Percentiles rank a stretch among this genome's conserved stretches.
These are phyloP conservation scores for Colletotrichum somersetense DNA, from an alignment of 2,329 filamentous ascomycete species.

Conservation along the genomic window DNA sequence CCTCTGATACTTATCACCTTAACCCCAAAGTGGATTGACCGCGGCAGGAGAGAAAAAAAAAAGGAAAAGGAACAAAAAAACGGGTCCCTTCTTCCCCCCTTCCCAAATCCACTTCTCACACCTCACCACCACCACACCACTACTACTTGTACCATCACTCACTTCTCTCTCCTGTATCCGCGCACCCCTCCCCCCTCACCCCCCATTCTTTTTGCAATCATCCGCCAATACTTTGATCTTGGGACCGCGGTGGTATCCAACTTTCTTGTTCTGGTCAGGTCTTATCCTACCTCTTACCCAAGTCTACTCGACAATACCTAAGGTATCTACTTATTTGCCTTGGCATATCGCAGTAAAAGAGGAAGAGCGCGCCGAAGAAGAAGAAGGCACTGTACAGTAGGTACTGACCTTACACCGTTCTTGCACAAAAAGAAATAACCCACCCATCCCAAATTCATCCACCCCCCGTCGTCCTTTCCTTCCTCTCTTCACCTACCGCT, in stretches of 20 bases:
- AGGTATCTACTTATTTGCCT: neutral
- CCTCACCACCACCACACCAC: constrained; percentile 15
- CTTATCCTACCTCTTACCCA: constrained; percentile 11
- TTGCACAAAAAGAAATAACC: constrained; percentile 27
- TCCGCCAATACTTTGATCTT: constrained; percentile 39
- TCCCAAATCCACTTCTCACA: constrained; percentile 26
- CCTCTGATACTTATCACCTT: constrained; percentile 33
- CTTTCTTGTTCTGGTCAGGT: constrained; percentile 38
- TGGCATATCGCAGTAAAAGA: neutral
- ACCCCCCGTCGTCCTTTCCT: constrained; percentile 14
- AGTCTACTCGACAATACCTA: neutral
- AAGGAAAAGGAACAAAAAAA: constrained; percentile 23
- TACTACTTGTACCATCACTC: neutral
- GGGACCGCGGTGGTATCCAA: constrained; percentile 35
- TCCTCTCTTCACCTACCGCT: constrained; percentile 30
- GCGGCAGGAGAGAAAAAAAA: neutral
- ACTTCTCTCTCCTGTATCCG: neutral
- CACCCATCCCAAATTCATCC: constrained; percentile 1
- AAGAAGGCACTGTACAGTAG: neutral
- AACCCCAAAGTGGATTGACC: constrained; percentile 32
- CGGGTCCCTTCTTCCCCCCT: constrained; percentile 13
- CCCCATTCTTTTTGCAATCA: constrained; percentile 18
- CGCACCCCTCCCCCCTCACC: constrained; percentile 19
- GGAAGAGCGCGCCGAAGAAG: neutral
- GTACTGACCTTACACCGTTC: constrained; percentile 4